Percentiles rank a stretch among this genome's conserved stretches.
These are phyloP conservation scores for Rhypophila decipiens DNA, from an alignment of 495 filamentous ascomycete species.

Conservation along the genomic window DNA sequence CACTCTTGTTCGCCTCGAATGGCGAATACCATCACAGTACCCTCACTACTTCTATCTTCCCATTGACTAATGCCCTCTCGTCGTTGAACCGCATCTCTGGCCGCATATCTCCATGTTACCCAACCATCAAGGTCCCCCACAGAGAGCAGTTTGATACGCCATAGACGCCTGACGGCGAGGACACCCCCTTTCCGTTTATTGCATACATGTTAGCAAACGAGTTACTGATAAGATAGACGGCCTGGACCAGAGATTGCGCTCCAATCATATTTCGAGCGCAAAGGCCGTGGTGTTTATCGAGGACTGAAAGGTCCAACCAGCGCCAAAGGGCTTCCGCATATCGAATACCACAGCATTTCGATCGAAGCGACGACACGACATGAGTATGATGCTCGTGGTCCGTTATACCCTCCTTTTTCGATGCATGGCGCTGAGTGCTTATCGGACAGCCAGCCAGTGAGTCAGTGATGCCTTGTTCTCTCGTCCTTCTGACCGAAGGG, in stretches of 20 bases:
- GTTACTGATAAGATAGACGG: slow-evolving; percentile 12
- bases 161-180: slow-evolving; percentile 22
- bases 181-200: slow-evolving; percentile 13
- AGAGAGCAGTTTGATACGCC: slow-evolving; percentile 2
- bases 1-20: slow-evolving; percentile 12
- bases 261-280: slow-evolving; percentile 22
- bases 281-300: slow-evolving; percentile 15
- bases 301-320: background rate
- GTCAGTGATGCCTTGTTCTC: background rate
- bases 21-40: too few relatives aligned
- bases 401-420: slow-evolving; percentile 9
- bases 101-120: slow-evolving; percentile 21
- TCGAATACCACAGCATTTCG: slow-evolving; percentile 1
- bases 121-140: slow-evolving; percentile 20
- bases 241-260: background rate
- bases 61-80: slow-evolving; percentile 18
- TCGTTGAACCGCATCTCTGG: slow-evolving; percentile 14
- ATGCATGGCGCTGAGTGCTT: background rate
- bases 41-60: too few relatives aligned
- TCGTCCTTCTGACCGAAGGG: slow-evolving; percentile 6
- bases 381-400: slow-evolving; percentile 4
- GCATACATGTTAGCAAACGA: slow-evolving; percentile 9
- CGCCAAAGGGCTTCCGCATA: slow-evolving; percentile 7
- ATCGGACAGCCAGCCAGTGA: slow-evolving; percentile 8
- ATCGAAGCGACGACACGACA: slow-evolving; percentile 4